Base-by-base conservation (phyloP, 1,284 basidiomycete genomes). In the Ceratobasidium sp. region DNA sequence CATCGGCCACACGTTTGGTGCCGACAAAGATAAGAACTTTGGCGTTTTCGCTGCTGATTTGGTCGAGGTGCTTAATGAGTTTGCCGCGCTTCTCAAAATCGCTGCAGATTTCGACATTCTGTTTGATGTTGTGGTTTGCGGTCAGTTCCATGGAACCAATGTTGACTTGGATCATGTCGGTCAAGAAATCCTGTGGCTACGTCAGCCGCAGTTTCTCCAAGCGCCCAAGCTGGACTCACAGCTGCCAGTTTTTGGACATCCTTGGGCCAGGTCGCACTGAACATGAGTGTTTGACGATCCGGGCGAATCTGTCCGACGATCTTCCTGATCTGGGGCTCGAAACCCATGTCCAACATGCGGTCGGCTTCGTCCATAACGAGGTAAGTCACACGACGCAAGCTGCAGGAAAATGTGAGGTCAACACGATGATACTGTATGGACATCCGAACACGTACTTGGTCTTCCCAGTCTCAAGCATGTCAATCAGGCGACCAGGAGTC, bases 311-410 rank as follows among this genome's bases (percentile, higher is more conserved):
- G 97, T 81, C 93, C 89, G 81, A 99, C 93, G 82, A 99, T 98
- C 88, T 99, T 99, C 85, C 97, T 91, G 84, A 99, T 99, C 85
- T 99, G 97, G 78, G 97, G 97, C 88, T 99, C 97, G 88, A 99
- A 99, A 90, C 97, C 96, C 96, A 97, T 97, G 87, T 97, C 96
- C 81, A 97, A 90, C 96, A 97, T 97, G 82, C 96, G 94, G 87
- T 99, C 97, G 77, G 97, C 97, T 86, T 99, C 98, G 86, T 99
- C 97, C 93, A 99, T 96, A 83, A 99, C 97, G 70, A 99, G 90
- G 87, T 99, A 99, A 57, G 97, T 99, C 78, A 99, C 90, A 68
- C 97, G 93, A 80, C 93, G 94, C 77, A 99, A 90, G 86, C 71
- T 75, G 48, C 46, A 46, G 30, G 27, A 52, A 66, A 44, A 68